phyloP scores from a whole-genome alignment of 257 asterid species.

The Osmanthus fragrans region DNA sequence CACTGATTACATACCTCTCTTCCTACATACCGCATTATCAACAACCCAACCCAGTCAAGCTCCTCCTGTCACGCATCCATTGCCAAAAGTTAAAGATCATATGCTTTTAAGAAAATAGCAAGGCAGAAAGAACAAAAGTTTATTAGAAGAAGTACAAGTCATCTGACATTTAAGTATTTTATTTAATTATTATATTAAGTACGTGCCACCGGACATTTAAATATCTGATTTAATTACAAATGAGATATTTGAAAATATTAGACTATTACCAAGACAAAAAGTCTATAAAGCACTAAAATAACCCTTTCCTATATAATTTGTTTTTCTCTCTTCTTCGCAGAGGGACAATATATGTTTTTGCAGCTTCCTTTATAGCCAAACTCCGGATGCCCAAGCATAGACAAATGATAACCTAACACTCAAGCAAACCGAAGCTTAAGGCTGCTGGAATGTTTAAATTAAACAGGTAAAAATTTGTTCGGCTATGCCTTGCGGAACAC shows the following conservation, averaged over 20 bases:
- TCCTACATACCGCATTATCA: constrained; percentile 75
- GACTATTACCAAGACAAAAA: not conserved
- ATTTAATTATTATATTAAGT: not conserved
- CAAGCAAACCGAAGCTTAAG: not conserved
- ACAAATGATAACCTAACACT: not conserved
- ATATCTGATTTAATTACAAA: not conserved
- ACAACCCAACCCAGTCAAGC: constrained; percentile 68
- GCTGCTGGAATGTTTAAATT: constrained; percentile 11
- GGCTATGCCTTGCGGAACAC: not conserved
- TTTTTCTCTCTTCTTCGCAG: constrained; percentile 1
- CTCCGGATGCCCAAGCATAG: not conserved
- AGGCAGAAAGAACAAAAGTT: constrained; percentile 12
- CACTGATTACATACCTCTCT: constrained; percentile 66
- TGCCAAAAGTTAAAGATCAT: constrained; percentile 30
- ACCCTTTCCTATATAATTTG: not conserved
- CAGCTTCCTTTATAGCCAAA: constrained; percentile 14
- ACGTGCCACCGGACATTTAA: not conserved
- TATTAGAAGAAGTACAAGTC: not conserved
- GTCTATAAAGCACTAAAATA: not conserved
- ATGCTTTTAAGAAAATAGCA: constrained; percentile 8
- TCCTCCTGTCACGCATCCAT: constrained; percentile 59
- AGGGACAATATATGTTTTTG: not conserved
- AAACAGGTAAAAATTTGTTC: not conserved
- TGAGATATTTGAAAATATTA: not conserved
- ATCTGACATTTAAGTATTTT: not conserved